Base-by-base conservation (phyloP, 2,329 filamentous ascomycete species). In the Eurotiales sp. region DNA sequence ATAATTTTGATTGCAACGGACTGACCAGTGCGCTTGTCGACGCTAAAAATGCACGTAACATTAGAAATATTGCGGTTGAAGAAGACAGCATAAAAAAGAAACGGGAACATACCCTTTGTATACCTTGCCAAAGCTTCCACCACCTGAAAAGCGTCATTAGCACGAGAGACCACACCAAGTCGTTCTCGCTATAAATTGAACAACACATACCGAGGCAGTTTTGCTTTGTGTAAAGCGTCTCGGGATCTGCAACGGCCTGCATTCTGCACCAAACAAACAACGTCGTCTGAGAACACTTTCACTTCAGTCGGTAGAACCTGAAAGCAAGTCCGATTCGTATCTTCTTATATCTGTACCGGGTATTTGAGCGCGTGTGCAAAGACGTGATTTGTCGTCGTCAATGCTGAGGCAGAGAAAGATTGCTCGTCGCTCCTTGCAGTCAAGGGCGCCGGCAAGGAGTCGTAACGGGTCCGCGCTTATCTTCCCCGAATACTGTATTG, bases 1-100 rank as follows among this genome's bases (percentile, higher is more conserved):
- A 99, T 97, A 63, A 99, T 81, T 73, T 99, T 99, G 77, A 99
- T 99, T 23, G 93, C 93, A 46, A 99, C 93, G 11, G 92, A 86
- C 65, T 95, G 87, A 32, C 93, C 93, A 15, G 87, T 95, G 46
- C 89, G 84, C 66, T 93, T 95, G 74, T 97, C 92, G 59, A 97
- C 89, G 53, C 88, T 93, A 12, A 14, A 60, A 21, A 58, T n/a
- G 54, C 32, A 29, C 52, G 21, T 14, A n/a, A 14, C 10, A 17
- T 55, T 27, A 47, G 37, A 22, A 30, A 37, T 10, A 23, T 15
- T 46, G 50, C 15, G 37, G 15, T 41, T 22, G 22, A 44, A 14
- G 41, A 50, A 30, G 15, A 17, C 55, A 41, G 41, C 25, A 52
- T 21, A 47, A 30, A 36, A 34, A 54, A 36, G 47, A 32, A 46